Evolutionary conservation across 306 rosid species (phyloP), one percentile per base, ranked within the genome.

Genomic region (Vicia villosa): DNA sequence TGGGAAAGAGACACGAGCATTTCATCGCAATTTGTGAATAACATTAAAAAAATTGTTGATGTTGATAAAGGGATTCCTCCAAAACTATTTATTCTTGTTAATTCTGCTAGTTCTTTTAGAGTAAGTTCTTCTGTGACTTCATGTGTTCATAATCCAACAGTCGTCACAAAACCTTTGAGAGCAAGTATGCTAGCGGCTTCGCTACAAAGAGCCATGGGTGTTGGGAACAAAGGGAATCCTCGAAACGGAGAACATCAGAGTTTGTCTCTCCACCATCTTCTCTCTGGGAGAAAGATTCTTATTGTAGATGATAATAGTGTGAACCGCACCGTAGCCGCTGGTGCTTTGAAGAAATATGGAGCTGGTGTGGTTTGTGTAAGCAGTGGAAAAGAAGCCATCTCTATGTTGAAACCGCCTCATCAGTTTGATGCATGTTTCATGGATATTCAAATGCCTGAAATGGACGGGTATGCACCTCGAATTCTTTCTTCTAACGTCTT

Each of bases 371-470:
- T 87, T 64, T 89, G 96, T 75, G 95, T 81, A 22, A 86, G 85
- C 80, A 85, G 91, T 42, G 99, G 99, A 36, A 65, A 54, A 64
- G 87, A 82, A 17, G 99, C 96, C 15, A 83, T 94, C 82, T 60
- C 86, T 54, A 63, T 68, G 70, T 86, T 94, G 75, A 84, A 63
- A 19, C 99, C 97, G 21, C 97, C 96, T 69, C 95, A 94, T 78
- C 69, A 72, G 43, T 94, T 91, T 57, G 91, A 88, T 74, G 99
- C 99, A 42, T 91, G 99, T 73, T 94, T 94, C 77, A 94, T 94
- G 99, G 99, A 94, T 78, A 87, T 94, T 62, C 97, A 94, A 79
- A 94, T 94, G 99, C 99, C 99, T 2, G 96, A 83, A 77, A 94
- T 94, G 95, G 95, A 94, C 21, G 99, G 99, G 99, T 94, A 83